Evolutionary conservation across 2,329 filamentous ascomycete genomes (phyloP).

Genomic region (Sarocladium oryzae): DNA sequence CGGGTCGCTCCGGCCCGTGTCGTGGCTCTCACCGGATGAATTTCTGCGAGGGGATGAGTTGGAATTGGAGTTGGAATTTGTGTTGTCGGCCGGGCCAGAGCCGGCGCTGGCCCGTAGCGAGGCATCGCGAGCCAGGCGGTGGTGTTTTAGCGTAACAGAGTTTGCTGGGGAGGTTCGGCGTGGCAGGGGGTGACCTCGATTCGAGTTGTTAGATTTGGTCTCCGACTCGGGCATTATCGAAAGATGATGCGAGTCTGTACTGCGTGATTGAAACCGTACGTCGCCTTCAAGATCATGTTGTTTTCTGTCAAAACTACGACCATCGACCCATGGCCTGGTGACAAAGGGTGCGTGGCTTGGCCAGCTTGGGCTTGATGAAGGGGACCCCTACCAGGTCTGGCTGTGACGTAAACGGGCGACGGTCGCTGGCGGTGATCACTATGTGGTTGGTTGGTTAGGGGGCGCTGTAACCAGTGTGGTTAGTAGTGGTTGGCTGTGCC

Average conservation of each 20-base stretch:
- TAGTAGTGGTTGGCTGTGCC: neutral
- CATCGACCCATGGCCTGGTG: neutral
- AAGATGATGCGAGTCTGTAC: neutral
- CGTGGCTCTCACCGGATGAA: conserved; percentile 44
- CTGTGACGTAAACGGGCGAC: neutral
- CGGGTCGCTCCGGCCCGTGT: conserved; percentile 42
- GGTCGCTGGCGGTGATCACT: neutral
- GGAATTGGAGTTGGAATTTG: conserved; percentile 10
- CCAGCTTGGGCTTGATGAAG: conserved; percentile 1
- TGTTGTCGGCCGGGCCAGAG: conserved; percentile 15
- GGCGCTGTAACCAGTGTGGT: no score
- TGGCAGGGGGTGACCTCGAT: conserved; percentile 34
- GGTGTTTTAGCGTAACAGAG: conserved; percentile 41
- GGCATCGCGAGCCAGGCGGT: conserved; percentile 38
- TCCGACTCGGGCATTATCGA: conserved; percentile 24
- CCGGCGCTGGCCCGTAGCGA: conserved; percentile 22
- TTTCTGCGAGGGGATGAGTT: conserved; percentile 25
- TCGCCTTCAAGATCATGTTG: conserved; percentile 15
- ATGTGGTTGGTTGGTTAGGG: neutral
- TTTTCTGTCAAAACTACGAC: conserved; percentile 1
- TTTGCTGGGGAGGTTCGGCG: conserved; percentile 37
- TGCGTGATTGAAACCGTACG: conserved; percentile 20
- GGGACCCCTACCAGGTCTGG: neutral
- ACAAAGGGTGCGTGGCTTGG: neutral
- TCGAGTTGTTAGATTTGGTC: conserved; percentile 16